phyloP scores from a whole-genome alignment of 2,329 filamentous ascomycete genomes.

The Exophiala oligosperma region DNA sequence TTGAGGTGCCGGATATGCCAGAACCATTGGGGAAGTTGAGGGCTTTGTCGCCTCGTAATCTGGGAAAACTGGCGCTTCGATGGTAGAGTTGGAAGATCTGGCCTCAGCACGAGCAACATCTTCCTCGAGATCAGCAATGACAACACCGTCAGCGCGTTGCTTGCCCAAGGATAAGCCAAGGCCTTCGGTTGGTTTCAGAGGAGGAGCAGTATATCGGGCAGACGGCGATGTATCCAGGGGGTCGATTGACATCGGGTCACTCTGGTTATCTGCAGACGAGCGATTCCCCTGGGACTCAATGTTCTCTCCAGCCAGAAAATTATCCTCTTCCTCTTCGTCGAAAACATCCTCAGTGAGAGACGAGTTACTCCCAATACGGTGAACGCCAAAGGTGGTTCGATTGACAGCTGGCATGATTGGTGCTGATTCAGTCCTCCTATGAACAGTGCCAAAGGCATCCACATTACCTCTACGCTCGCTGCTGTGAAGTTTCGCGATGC shows the following conservation, averaged over 20 bases:
- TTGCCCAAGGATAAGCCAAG: constrained; percentile 23
- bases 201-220: not conserved
- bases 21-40: constrained; percentile 43
- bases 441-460: constrained; percentile 32
- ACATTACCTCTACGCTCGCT: constrained; percentile 48
- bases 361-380: constrained; percentile 40
- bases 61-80: constrained; percentile 24
- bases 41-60: constrained; percentile 37
- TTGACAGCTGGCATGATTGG: constrained; percentile 51
- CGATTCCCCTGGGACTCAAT: not conserved
- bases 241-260: constrained; percentile 7
- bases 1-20: constrained; percentile 40
- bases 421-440: constrained; percentile 51
- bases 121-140: constrained; percentile 28
- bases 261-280: not conserved
- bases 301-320: constrained; percentile 40
- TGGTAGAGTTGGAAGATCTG: constrained; percentile 30
- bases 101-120: constrained; percentile 20
- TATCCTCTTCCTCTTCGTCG: constrained; percentile 53
- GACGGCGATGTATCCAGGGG: not conserved
- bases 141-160: constrained; percentile 20
- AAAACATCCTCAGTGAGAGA: constrained; percentile 48
- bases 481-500: constrained; percentile 50
- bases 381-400: constrained; percentile 39
- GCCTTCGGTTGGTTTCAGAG: constrained; percentile 25